A percentile compares a stretch with the other conserved stretches of the same genome.
Evolutionary conservation across 306 rosid genomes (phyloP).

Genomic region (Prunus armeniaca): DNA sequence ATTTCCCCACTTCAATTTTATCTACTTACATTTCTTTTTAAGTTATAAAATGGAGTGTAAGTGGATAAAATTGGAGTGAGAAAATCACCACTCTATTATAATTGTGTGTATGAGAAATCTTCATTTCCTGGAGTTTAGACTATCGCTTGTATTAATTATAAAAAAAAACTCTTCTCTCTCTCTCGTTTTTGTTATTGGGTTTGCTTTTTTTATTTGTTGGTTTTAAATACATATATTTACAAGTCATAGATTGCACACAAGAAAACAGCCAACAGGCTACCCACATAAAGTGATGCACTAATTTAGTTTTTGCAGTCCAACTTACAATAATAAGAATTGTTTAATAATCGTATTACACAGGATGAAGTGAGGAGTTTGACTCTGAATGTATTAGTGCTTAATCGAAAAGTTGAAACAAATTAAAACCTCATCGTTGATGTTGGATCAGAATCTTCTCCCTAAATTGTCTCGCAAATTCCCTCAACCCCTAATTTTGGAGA

Average conservation of each 20-base stretch:
- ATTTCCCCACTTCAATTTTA: too few relatives aligned
- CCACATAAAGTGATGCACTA: not conserved
- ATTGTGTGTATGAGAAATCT: too few relatives aligned
- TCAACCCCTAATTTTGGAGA: not conserved
- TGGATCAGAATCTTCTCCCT: not conserved
- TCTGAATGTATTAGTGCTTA: not conserved
- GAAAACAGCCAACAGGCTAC: too few relatives aligned
- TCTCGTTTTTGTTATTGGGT: too few relatives aligned
- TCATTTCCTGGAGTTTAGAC: too few relatives aligned
- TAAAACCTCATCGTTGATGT: not conserved
- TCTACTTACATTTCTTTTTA: too few relatives aligned
- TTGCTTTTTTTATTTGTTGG: not conserved
- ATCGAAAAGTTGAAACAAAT: not conserved
- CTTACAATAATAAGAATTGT: not conserved
- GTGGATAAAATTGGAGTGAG: too few relatives aligned
- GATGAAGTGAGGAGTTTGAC: not conserved
- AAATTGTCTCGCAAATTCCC: not conserved
- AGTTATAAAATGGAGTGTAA: too few relatives aligned
- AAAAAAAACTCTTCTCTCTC: too few relatives aligned
- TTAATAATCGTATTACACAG: not conserved
- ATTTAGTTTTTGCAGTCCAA: not conserved
- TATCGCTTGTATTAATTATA: rapidly evolving
- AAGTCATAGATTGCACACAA: not conserved
- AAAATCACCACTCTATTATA: too few relatives aligned
- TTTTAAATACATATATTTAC: not conserved